Percentiles rank a stretch among this genome's conserved stretches.
These are phyloP conservation scores for Fusarium sambucinum DNA, from an alignment of 2,329 filamentous ascomycete genomes.

Conservation along the genomic window DNA sequence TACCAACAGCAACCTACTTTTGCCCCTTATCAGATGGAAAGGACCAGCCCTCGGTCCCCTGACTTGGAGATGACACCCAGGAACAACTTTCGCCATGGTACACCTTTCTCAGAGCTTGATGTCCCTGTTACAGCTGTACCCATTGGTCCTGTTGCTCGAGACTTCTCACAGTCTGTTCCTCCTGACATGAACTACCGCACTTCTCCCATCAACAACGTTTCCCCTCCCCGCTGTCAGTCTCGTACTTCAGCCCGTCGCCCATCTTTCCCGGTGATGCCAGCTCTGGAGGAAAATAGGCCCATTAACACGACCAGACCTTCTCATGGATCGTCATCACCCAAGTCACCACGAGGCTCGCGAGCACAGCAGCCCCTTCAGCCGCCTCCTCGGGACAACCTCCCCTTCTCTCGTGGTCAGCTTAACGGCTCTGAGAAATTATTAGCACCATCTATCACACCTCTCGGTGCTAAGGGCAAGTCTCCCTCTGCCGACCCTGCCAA, in stretches of 20 bases:
- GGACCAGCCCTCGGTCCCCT: constrained; percentile 63
- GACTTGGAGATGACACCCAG: constrained; percentile 66
- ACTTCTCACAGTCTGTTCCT: constrained; percentile 89
- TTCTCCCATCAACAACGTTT: constrained; percentile 51
- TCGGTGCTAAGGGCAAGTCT: constrained; percentile 45
- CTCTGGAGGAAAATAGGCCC: constrained; percentile 74
- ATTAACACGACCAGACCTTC: constrained; percentile 53
- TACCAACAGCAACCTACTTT: constrained; percentile 51
- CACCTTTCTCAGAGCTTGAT: constrained; percentile 91
- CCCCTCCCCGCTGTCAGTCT: constrained; percentile 62
- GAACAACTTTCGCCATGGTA: constrained; percentile 80
- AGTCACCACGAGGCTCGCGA: constrained; percentile 53
- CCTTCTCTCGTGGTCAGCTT: constrained; percentile 66
- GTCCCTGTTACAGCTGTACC: constrained; percentile 82
- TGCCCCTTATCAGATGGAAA: constrained; percentile 65
- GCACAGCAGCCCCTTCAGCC: constrained; percentile 60
- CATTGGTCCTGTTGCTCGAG: constrained; percentile 78
- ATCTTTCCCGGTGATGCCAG: constrained; percentile 75
- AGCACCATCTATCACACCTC: constrained; percentile 53
- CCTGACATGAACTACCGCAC: constrained; percentile 88
- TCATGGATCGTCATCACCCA: constrained; percentile 50
- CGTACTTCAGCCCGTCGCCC: constrained; percentile 72
- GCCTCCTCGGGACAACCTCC: constrained; percentile 67
- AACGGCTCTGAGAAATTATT: constrained; percentile 60
- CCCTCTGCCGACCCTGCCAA: constrained; percentile 54